Evolutionary conservation across 208 protist species (phyloP).

Genomic region (Leishmania braziliensis): DNA sequence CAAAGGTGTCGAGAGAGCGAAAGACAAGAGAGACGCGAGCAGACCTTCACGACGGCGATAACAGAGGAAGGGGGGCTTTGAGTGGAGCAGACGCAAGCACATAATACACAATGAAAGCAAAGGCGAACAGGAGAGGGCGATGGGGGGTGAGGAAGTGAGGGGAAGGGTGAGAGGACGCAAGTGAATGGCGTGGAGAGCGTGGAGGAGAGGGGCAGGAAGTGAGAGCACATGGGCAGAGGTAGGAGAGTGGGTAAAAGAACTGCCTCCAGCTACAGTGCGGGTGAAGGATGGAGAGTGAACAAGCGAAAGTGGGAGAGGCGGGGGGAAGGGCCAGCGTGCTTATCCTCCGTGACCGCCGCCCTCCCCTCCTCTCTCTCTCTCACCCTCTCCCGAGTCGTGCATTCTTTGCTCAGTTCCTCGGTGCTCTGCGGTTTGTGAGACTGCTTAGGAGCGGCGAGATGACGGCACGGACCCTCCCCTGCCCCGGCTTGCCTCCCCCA

Average conservation of each 20-base stretch:
- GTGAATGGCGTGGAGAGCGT: no score
- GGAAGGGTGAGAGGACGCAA: not conserved
- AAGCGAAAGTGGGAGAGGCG: not conserved
- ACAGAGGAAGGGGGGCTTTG: not conserved
- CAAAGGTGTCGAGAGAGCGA: not conserved
- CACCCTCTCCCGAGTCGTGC: not conserved
- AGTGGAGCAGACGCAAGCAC: not conserved
- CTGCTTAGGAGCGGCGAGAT: not conserved
- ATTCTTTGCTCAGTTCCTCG: not conserved
- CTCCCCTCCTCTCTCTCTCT: not conserved
- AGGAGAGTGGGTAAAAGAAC: not conserved
- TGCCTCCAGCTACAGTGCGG: not conserved
- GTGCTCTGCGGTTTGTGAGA: not conserved
- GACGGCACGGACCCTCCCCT: not conserved
- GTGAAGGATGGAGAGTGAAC: not conserved
- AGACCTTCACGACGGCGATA: not conserved
- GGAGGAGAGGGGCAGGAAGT: not conserved
- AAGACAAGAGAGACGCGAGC: not conserved
- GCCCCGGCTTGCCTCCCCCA: not conserved
- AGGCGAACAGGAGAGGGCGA: not conserved
- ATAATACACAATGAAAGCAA: not conserved
- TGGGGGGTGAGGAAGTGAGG: not conserved
- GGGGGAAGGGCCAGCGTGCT: not conserved
- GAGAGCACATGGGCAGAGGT: not conserved
- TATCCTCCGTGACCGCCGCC: not conserved